Evolutionary conservation across 768 basidiomycete species (phyloP).

Genomic region (Tricholoma sp.): DNA sequence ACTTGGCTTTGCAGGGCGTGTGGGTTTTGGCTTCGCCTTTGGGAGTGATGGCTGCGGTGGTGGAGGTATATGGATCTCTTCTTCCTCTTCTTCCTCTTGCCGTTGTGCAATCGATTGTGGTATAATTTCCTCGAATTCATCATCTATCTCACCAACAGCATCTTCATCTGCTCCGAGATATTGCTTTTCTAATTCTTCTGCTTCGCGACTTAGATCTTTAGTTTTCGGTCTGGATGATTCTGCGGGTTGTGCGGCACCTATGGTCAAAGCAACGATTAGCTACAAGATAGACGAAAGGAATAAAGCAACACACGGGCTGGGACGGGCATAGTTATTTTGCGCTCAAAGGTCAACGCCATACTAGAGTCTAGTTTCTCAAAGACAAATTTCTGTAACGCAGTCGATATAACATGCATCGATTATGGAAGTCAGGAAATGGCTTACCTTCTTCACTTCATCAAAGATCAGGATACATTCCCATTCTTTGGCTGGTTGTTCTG

Average conservation of each 20-base stretch:
- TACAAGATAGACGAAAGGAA: constrained; percentile 2
- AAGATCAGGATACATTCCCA: constrained; percentile 77
- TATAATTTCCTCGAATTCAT: constrained; percentile 39
- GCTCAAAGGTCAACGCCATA: constrained; percentile 49
- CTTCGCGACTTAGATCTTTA: constrained; percentile 2
- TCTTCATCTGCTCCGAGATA: constrained; percentile 25
- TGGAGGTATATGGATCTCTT: constrained; percentile 24
- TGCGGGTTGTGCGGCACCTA: constrained; percentile 19
- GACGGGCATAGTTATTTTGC: constrained; percentile 29
- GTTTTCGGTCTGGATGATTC: background rate
- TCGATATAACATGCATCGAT: constrained; percentile 1
- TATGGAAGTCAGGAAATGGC: constrained; percentile 16
- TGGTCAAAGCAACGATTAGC: constrained; percentile 4
- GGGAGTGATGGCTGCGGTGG: constrained; percentile 23
- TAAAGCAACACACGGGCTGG: constrained; percentile 28
- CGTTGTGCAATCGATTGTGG: constrained; percentile 19
- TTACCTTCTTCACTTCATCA: constrained; percentile 68
- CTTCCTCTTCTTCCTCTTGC: constrained; percentile 33
- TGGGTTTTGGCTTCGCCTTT: constrained; percentile 29
- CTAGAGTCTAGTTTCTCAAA: constrained; percentile 73
- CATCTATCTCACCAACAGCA: constrained; percentile 32
- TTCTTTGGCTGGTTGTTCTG: constrained; percentile 57
- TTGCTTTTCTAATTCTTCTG: constrained; percentile 21
- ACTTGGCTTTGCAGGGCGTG: constrained; percentile 21
- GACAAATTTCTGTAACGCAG: constrained; percentile 49